These are phyloP conservation scores for Brettanomyces bruxellensis DNA, from an alignment of 805 yeast genomes.

Conservation along the genomic window DNA sequence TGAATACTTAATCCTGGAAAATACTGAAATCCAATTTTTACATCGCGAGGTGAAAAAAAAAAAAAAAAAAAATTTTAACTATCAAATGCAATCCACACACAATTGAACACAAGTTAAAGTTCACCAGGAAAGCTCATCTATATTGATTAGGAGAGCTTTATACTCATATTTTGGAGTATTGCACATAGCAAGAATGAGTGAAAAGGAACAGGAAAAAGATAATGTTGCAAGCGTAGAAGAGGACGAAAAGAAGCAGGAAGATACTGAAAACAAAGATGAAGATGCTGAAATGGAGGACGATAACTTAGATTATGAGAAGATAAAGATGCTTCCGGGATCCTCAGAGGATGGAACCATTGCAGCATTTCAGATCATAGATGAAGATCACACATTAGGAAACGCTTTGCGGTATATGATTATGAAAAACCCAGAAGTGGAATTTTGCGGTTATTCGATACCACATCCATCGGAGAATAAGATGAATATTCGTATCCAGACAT, in stretches of 20 bases:
- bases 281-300: conserved; percentile 29
- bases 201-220: background rate
- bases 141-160: too few relatives aligned
- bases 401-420: conserved; percentile 88
- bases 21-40: too few relatives aligned
- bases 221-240: background rate
- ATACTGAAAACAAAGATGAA: conserved; percentile 11
- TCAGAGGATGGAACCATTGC: conserved; percentile 93
- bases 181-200: too few relatives aligned
- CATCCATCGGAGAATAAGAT: conserved; percentile 92
- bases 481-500: conserved; percentile 90
- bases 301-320: conserved; percentile 46
- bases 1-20: too few relatives aligned
- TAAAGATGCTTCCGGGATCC: conserved; percentile 71
- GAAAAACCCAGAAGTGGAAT: conserved; percentile 97
- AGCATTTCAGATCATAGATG: conserved; percentile 85
- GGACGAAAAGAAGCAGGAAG: conserved; percentile 3
- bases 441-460: conserved; percentile 97
- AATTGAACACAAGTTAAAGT: too few relatives aligned
- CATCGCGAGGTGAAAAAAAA: too few relatives aligned
- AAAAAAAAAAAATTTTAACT: too few relatives aligned
- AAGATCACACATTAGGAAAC: conserved; percentile 95
- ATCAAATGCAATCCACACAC: too few relatives aligned
- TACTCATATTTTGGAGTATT: too few relatives aligned
- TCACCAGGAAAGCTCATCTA: too few relatives aligned